Evolutionary conservation across 2,329 filamentous ascomycete genomes (phyloP).

Genomic region (Aspergillus quadrilineatus): DNA sequence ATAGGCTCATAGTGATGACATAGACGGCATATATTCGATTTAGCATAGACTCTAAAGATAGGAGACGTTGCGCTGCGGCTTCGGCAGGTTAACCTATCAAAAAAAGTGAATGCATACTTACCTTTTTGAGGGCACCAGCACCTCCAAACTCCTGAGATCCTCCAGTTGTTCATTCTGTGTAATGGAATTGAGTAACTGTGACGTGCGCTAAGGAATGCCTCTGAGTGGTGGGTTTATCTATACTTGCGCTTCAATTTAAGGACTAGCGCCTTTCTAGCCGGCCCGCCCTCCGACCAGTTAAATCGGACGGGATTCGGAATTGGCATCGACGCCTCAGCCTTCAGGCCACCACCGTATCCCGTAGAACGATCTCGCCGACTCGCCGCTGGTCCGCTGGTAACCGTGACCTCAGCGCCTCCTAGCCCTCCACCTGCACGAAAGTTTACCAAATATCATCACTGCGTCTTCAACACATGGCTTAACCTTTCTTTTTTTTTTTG

Average conservation of each 20-base stretch:
- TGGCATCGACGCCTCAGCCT: background rate
- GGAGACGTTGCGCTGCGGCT: no score
- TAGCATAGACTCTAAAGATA: no score
- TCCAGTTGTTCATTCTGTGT: no score
- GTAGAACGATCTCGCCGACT: slow-evolving; percentile 8
- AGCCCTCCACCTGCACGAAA: background rate
- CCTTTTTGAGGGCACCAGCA: no score
- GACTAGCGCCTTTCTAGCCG: background rate
- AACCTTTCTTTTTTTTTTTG: background rate
- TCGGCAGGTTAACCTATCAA: no score
- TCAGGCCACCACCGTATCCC: background rate
- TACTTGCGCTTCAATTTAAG: background rate
- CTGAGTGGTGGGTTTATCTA: slow-evolving; percentile 3
- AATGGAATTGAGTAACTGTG: background rate
- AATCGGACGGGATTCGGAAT: background rate
- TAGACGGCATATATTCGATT: no score
- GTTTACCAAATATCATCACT: background rate
- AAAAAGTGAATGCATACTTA: no score
- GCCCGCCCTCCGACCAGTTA: background rate
- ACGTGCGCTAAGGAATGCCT: background rate
- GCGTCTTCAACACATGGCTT: background rate
- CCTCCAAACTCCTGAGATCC: no score
- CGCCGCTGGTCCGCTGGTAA: slow-evolving; percentile 5
- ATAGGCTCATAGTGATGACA: no score
- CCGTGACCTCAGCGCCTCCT: slow-evolving; percentile 7